phyloP scores from a whole-genome alignment of 1,284 basidiomycete species.

The Ceratobasidium papillatum region DNA sequence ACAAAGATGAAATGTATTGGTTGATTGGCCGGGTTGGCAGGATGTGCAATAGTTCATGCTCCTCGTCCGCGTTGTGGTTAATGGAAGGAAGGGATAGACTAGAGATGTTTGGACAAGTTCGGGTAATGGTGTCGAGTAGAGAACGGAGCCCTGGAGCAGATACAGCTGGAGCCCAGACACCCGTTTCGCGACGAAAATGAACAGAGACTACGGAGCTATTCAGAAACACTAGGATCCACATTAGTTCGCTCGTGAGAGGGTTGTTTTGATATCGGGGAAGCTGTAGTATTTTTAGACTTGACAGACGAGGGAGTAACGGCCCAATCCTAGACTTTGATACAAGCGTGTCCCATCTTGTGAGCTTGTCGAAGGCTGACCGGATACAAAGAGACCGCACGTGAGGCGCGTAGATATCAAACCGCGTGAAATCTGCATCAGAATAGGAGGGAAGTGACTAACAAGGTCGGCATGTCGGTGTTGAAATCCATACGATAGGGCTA shows the following conservation, averaged over 20 bases:
- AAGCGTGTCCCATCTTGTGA: neutral
- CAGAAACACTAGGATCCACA: neutral
- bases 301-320: neutral
- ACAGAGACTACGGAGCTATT: neutral
- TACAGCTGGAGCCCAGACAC: neutral
- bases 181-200: neutral
- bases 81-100: neutral
- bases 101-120: no score
- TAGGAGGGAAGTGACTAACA: neutral
- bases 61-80: neutral
- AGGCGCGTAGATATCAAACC: neutral
- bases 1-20: neutral
- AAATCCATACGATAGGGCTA: neutral
- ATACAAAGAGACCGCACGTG: neutral
- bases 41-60: neutral
- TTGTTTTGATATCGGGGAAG: neutral
- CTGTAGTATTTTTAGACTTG: neutral
- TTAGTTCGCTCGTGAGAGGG: neutral
- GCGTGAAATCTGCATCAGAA: neutral
- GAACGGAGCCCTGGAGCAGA: no score
- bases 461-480: no score
- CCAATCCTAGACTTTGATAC: neutral
- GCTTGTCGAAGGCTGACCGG: neutral
- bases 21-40: neutral
- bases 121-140: no score